Percentiles rank a stretch among this genome's conserved stretches.
Conservation (phyloP, 1,139 yeast genomes). For the Saccharomyces hybrid region DNA sequence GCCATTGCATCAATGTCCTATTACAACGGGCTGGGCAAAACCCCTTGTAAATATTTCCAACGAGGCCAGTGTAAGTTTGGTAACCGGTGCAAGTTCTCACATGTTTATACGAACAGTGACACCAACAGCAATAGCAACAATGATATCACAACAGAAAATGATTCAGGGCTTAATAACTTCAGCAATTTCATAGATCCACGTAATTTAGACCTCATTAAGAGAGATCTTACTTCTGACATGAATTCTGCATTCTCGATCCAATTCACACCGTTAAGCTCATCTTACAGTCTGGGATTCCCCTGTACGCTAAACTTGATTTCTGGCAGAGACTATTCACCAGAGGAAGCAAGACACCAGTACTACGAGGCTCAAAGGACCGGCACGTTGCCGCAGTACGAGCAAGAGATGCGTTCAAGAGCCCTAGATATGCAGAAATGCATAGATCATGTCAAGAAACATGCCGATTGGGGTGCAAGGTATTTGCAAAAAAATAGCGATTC, state of each 20-base stretch:
- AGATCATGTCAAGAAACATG: constrained; percentile 35
- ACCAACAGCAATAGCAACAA: constrained; percentile 11
- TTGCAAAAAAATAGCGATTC: constrained; percentile 38
- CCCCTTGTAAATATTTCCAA: constrained; percentile 38
- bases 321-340: constrained; percentile 50
- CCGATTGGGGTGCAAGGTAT: constrained; percentile 49
- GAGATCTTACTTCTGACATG: constrained; percentile 10
- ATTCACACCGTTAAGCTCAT: constrained; percentile 29
- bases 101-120: constrained; percentile 26
- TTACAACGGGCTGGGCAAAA: constrained; percentile 17
- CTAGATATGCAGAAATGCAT: constrained; percentile 44
- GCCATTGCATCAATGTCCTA: constrained; percentile 7
- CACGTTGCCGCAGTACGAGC: constrained; percentile 36
- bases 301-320: constrained; percentile 40
- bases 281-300: constrained; percentile 36
- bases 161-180: background rate
- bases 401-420: constrained; percentile 37
- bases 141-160: constrained; percentile 7
- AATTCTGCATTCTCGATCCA: constrained; percentile 16
- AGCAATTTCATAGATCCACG: background rate
- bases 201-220: background rate
- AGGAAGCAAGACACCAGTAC: constrained; percentile 46
- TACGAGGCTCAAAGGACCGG: constrained; percentile 38
- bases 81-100: constrained; percentile 36
- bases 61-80: constrained; percentile 37